These are phyloP conservation scores for Daedaleopsis nitida DNA, from an alignment of 768 basidiomycete species.

Conservation along the genomic window DNA sequence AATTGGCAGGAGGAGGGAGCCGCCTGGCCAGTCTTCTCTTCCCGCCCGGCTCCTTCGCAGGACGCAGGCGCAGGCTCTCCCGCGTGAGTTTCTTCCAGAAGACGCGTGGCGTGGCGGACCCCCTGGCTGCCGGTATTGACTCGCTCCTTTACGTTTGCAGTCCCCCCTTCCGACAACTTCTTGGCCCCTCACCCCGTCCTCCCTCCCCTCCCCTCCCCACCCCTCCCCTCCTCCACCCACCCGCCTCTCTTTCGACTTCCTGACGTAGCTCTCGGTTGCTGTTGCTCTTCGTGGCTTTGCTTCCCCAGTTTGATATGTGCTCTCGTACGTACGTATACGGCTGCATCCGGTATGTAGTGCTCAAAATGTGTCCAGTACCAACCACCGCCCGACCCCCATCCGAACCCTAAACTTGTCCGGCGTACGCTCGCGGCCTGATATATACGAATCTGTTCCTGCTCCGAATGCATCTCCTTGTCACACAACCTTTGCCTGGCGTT, in stretches of 20 bases:
- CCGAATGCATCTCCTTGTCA: too few relatives aligned
- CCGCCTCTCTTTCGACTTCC: background rate
- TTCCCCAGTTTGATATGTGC: conserved; percentile 3
- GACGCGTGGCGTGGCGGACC: background rate
- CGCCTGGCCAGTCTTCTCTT: background rate
- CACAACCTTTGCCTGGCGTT: too few relatives aligned
- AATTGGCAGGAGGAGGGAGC: background rate
- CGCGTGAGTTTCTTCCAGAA: conserved; percentile 3
- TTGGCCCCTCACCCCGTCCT: too few relatives aligned
- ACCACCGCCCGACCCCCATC: background rate
- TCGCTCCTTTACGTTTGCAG: conserved; percentile 5
- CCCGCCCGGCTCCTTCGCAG: background rate
- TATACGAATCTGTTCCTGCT: too few relatives aligned
- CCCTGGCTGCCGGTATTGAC: background rate
- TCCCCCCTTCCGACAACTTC: conserved; percentile 3
- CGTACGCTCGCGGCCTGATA: too few relatives aligned
- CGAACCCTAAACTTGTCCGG: too few relatives aligned
- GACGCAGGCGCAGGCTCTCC: background rate
- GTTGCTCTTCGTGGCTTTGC: conserved; percentile 11
- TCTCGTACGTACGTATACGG: conserved; percentile 1
- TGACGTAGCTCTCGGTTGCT: conserved; percentile 14
- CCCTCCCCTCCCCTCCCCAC: too few relatives aligned
- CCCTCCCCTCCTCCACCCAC: too few relatives aligned
- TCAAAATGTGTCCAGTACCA: background rate
- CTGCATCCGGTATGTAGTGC: conserved; percentile 20